A percentile compares a stretch with the other conserved stretches of the same genome.
phyloP scores from a whole-genome alignment of 768 basidiomycete genomes.

The Pleurotus tuoliensis region DNA sequence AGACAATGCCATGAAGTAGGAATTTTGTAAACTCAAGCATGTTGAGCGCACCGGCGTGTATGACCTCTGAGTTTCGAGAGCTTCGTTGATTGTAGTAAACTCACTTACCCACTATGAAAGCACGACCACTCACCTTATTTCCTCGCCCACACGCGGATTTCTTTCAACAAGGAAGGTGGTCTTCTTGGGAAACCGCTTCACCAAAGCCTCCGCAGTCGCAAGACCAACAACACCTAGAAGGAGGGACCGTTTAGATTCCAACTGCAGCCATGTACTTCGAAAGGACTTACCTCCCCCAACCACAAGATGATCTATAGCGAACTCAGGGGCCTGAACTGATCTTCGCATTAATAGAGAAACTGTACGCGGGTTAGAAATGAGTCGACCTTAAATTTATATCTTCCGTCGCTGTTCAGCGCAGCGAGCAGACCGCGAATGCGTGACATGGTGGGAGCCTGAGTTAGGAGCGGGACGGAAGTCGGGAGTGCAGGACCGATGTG shows the following conservation, averaged over 20 bases:
- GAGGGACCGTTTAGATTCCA: neutral
- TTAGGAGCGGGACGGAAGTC: too few species aligned
- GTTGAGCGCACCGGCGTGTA: slow-evolving; percentile 68
- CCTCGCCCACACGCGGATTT: slow-evolving; percentile 71
- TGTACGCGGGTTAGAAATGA: neutral
- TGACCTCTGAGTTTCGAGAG: slow-evolving; percentile 92
- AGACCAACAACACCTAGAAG: slow-evolving; percentile 75
- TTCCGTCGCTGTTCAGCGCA: slow-evolving; percentile 58
- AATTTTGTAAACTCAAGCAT: neutral
- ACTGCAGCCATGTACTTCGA: neutral
- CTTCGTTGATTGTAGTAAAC: slow-evolving; percentile 32
- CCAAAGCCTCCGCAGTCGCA: slow-evolving; percentile 76
- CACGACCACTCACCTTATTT: slow-evolving; percentile 59
- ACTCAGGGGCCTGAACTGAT: slow-evolving; percentile 53
- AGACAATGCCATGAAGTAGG: neutral
- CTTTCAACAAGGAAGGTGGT: slow-evolving; percentile 83
- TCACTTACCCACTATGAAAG: neutral
- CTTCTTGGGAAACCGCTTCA: slow-evolving; percentile 56
- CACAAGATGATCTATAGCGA: slow-evolving; percentile 76
- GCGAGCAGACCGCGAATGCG: slow-evolving; percentile 50
- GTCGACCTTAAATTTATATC: slow-evolving; percentile 59
- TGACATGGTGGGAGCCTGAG: slow-evolving; percentile 7
- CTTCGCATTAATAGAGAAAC: neutral
- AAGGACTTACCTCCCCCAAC: slow-evolving; percentile 72
- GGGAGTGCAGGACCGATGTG: neutral